Base-by-base conservation (phyloP, 2,329 filamentous ascomycete species). In the Teratosphaeria nubilosa region DNA sequence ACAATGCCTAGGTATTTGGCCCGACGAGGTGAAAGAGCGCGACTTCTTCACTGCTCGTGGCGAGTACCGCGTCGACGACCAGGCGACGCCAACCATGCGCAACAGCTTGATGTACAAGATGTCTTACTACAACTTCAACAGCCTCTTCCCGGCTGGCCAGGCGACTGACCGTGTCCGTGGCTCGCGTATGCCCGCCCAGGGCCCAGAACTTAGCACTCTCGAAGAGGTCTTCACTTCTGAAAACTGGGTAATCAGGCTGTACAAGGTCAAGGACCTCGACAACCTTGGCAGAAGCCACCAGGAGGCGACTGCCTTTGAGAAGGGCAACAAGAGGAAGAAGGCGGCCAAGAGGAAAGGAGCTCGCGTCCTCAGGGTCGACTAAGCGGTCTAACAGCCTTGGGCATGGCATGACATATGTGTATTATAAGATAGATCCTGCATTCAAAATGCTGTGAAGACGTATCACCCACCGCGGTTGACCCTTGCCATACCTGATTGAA, bases 41-140 rank as follows among this genome's bases (percentile, higher is more conserved):
- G 87, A 92, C 69, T 99, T 92, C 79, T 99, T 99, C 77, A 99
- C 94, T 6, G 70, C 86, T 4, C 86, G 91, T 63, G 94, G 95
- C 72, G 94, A 99, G 74, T 99, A 99, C 78, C 86, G 88, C 63
- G 90, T 99, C 31, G 94, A 99, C 67, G 87, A 86, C n/a, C 84
- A 89, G 66, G 94, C 94, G 56, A 96, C 91, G 5, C 90, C 94
- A 25, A 90, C 92, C 51, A 99, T 99, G 94, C 94, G 90, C 80
- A 96, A 99, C 83, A 96, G 91, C 76, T 83, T 99, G 81, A 96
- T 97, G 92, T 99, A 99, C 84, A 99, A 99, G 83, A 96, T 99
- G 91, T 96, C 91, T 24, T 99, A 99, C 82, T 89, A 99, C 84
- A 97, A 97, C 82, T 99, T 89, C 80, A 84, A 92, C 75, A 78